phyloP scores from a whole-genome alignment of 257 asterid genomes.

The Penstemon davidsonii region DNA sequence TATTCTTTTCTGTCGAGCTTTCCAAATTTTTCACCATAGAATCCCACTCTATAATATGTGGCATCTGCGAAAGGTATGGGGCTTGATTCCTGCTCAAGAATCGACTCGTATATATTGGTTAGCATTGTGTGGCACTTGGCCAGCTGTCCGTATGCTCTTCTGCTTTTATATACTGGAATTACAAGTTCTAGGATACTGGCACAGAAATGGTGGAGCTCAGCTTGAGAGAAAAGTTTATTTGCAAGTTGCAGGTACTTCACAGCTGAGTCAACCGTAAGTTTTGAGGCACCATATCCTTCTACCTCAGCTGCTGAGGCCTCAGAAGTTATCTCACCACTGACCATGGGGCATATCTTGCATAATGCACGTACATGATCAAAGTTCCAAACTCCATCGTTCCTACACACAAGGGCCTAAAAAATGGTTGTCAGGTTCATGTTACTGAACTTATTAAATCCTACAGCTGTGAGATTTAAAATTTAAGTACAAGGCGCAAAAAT shows the following conservation, averaged over 20 bases:
- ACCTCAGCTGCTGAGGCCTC: conserved; percentile 97
- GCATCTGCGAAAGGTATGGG: conserved; percentile 98
- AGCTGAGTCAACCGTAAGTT: conserved; percentile 97
- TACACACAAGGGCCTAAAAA: conserved; percentile 83
- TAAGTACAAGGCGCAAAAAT: conserved; percentile 15
- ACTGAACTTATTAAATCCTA: neutral
- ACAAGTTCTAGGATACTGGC: conserved; percentile 96
- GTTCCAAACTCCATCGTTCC: conserved; percentile 99
- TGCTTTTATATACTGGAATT: conserved; percentile 89
- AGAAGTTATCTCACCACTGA: conserved; percentile 67
- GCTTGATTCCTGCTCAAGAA: conserved; percentile 97
- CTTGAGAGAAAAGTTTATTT: conserved; percentile 94
- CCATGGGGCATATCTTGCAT: conserved; percentile 98
- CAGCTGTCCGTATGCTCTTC: conserved; percentile 88
- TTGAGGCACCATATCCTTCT: conserved; percentile 97
- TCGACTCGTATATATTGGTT: conserved; percentile 89
- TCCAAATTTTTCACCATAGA: conserved; percentile 88
- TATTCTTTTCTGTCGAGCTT: conserved; percentile 84
- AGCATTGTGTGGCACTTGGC: conserved; percentile 97
- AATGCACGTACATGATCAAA: conserved; percentile 75
- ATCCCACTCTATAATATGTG: conserved; percentile 96
- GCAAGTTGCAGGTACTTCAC: conserved; percentile 98
- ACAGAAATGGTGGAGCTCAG: conserved; percentile 99
- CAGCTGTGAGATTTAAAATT: conserved; percentile 11
- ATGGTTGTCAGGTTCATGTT: conserved; percentile 22